Base-by-base conservation (phyloP, 2,329 filamentous ascomycete genomes). In the Aureobasidium sp. region DNA sequence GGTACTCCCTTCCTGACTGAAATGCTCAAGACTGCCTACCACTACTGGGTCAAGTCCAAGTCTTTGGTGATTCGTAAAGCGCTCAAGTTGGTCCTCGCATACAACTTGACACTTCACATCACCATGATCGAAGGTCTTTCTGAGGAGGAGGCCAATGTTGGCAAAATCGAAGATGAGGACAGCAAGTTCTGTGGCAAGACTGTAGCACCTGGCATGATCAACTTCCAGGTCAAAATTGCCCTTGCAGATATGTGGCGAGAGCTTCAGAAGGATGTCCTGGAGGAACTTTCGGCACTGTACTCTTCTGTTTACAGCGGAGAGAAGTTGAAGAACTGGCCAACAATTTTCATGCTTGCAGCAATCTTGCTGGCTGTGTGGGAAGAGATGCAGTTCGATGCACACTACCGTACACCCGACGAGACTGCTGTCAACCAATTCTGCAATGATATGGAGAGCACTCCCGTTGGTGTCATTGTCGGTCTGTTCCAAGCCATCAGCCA, bases 181-280 rank as follows among this genome's bases (percentile, higher is more conserved):
- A 96, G 91, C 67, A 94, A 90, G 74, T 97, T 88, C 81, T 88
- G 84, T 69, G 92, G 92, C 71, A 93, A 93, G 80, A 92, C 88
- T 39, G 87, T 96, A 66, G 93, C 93, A 17, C 93, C 93, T 13
- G 92, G 97, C 73, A 96, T 97, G 92, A 95, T 97, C 84, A 97
- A 97, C 81, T 97, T 97, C 84, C 91, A 97, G 79, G 91, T 97
- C 81, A 97, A 97, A 84, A 94, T 90, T 71, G 92, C 92, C 61
- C 87, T 97, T 78, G 93, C 92, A 67, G 91, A 95, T 71, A 95
- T 97, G 90, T 97, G 93, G 93, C 91, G 93, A 67, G 92, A 96
- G 76, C 82, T 97, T 63, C 92, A 97, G 75, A 96, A 95, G 79
- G 93, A 97, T 69, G 91, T 97, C 41, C 82, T 97, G 2, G 92